Percentiles rank a stretch among this genome's conserved stretches.
phyloP scores from a whole-genome alignment of 208 protist species.

The Baffinella frigidus region DNA sequence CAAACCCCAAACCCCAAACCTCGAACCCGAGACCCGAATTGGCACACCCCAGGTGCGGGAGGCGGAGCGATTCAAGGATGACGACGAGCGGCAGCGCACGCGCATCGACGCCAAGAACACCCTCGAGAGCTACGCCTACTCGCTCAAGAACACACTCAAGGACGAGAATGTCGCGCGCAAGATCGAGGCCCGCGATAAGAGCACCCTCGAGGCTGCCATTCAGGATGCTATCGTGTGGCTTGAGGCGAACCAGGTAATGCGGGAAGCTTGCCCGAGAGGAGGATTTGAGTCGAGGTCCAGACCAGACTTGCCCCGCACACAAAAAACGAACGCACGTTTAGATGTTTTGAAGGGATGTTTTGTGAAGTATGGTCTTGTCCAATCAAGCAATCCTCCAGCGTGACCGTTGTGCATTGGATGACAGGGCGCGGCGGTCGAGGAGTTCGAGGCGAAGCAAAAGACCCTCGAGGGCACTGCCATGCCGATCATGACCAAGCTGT shows the following conservation, averaged over 20 bases:
- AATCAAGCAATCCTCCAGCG: too few species aligned
- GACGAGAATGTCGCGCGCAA: slow-evolving; percentile 75
- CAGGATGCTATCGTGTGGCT: slow-evolving; percentile 73
- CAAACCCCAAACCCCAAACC: too few species aligned
- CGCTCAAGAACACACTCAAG: slow-evolving; percentile 88
- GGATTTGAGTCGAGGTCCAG: too few species aligned
- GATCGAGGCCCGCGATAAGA: slow-evolving; percentile 73
- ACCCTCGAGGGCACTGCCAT: slow-evolving; percentile 77
- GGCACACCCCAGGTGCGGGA: too few species aligned
- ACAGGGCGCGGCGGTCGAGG: slow-evolving; percentile 78
- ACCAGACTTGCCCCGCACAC: too few species aligned
- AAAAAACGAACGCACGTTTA: too few species aligned
- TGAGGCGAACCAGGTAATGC: slow-evolving; percentile 59
- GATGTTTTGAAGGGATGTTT: not conserved
- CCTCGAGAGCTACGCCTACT: slow-evolving; percentile 90
- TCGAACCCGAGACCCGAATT: too few species aligned
- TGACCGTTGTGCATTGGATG: too few species aligned
- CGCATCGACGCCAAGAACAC: slow-evolving; percentile 81
- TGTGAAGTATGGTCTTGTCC: too few species aligned
- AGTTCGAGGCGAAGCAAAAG: slow-evolving; percentile 78
- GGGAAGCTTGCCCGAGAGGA: too few species aligned
- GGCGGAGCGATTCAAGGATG: slow-evolving; percentile 84
- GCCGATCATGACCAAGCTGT: slow-evolving; percentile 82
- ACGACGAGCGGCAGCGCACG: slow-evolving; percentile 79
- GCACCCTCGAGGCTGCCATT: slow-evolving; percentile 76